These are phyloP conservation scores for Imleria badia DNA, from an alignment of 768 basidiomycete genomes.

Conservation along the genomic window DNA sequence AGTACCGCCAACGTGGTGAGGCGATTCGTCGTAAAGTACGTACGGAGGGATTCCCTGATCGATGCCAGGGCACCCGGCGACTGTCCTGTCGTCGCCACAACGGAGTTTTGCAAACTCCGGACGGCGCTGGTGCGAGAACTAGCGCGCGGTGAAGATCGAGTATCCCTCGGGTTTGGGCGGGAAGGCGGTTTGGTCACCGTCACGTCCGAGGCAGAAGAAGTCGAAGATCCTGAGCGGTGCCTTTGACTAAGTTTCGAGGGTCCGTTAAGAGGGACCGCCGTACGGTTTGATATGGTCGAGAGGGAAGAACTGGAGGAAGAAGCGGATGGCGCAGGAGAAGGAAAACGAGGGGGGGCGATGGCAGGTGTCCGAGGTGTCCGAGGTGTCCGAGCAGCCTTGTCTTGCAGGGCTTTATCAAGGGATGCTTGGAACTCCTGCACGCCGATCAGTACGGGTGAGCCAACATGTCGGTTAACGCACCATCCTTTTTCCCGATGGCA, in stretches of 20 bases:
- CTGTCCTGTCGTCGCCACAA: slow-evolving; percentile 16
- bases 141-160: slow-evolving; percentile 7
- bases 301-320: slow-evolving; percentile 63
- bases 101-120: slow-evolving; percentile 11
- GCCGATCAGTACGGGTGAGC: slow-evolving; percentile 6
- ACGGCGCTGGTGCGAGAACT: slow-evolving; percentile 15
- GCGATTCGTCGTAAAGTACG: slow-evolving; percentile 48
- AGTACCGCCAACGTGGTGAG: slow-evolving; percentile 46
- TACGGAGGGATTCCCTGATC: slow-evolving; percentile 47
- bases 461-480: slow-evolving; percentile 37
- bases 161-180: slow-evolving; percentile 5
- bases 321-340: slow-evolving; percentile 54
- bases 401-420: slow-evolving; percentile 33
- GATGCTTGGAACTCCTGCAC: slow-evolving; percentile 34
- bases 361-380: slow-evolving; percentile 20
- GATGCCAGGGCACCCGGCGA: slow-evolving; percentile 37
- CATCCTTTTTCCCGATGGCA: slow-evolving; percentile 48
- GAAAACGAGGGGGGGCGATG: slow-evolving; percentile 31
- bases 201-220: slow-evolving; percentile 23
- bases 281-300: slow-evolving; percentile 72
- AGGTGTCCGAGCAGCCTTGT: slow-evolving; percentile 16
- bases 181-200: slow-evolving; percentile 25
- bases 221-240: slow-evolving; percentile 21
- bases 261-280: slow-evolving; percentile 50
- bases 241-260: slow-evolving; percentile 15